Percentiles rank a stretch among this genome's conserved stretches.
Conservation (phyloP, 495 filamentous ascomycete genomes). For the Endocarpon pusillum region DNA sequence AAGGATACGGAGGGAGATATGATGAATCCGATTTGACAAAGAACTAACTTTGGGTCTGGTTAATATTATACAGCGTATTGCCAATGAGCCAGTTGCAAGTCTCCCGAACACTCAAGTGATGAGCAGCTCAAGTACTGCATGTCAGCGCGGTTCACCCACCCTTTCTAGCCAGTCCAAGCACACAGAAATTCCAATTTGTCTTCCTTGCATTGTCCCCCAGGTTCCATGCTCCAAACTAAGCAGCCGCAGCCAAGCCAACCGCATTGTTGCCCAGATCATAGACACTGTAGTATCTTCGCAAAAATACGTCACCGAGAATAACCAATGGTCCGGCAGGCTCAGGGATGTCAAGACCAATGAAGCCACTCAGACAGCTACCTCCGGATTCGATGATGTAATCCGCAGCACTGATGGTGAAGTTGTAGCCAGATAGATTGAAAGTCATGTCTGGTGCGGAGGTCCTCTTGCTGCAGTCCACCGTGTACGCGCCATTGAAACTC, state of each 20-base stretch:
- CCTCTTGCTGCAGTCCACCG: slow-evolving; percentile 73
- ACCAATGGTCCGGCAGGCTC: slow-evolving; percentile 81
- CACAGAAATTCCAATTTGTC: no score
- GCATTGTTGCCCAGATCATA: slow-evolving; percentile 77
- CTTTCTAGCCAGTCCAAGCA: no score
- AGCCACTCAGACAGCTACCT: slow-evolving; percentile 88
- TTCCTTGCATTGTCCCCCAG: no score
- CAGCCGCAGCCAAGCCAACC: slow-evolving; percentile 77
- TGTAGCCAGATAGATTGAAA: slow-evolving; percentile 72
- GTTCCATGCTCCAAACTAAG: no score
- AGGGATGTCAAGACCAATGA: slow-evolving; percentile 97
- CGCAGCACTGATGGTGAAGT: slow-evolving; percentile 75
- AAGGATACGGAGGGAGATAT: no score
- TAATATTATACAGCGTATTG: no score
- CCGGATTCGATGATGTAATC: slow-evolving; percentile 96
- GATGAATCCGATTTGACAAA: no score
- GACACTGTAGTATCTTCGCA: slow-evolving; percentile 91
- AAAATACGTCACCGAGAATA: slow-evolving; percentile 94
- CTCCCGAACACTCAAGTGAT: no score
- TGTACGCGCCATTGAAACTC: slow-evolving; percentile 88
- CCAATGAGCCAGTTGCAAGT: no score
- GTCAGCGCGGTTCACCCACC: no score
- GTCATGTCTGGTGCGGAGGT: slow-evolving; percentile 70
- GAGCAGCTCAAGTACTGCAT: no score
- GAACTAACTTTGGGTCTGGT: no score